phyloP scores from a whole-genome alignment of 73 alveolate species.

The Effrenium voratum region DNA sequence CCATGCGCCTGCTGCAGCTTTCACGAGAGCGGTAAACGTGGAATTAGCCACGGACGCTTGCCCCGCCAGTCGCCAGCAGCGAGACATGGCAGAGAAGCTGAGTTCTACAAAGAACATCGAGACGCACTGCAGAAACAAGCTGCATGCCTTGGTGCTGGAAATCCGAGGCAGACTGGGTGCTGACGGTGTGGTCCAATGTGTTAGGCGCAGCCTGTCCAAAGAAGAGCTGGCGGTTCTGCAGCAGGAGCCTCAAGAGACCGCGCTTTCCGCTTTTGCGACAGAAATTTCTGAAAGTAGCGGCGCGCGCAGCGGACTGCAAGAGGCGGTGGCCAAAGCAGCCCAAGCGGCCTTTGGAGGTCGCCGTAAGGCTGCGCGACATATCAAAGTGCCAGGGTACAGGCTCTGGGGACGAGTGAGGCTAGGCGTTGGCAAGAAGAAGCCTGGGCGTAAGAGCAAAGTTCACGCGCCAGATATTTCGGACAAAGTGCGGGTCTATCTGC shows the following conservation, averaged over 20 bases:
- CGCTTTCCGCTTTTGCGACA: not conserved
- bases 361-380: not conserved
- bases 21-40: too few relatives aligned
- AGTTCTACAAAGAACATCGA: not conserved
- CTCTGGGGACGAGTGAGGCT: not conserved
- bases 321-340: not conserved
- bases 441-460: not conserved
- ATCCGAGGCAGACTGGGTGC: not conserved
- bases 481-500: not conserved
- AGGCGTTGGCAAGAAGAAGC: not conserved
- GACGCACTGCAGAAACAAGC: not conserved
- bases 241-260: too few relatives aligned
- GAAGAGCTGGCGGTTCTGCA: not conserved
- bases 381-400: not conserved
- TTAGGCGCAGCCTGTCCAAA: not conserved
- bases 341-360: not conserved
- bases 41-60: too few relatives aligned
- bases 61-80: too few relatives aligned
- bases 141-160: not conserved
- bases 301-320: not conserved
- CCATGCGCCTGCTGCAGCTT: too few relatives aligned
- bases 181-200: not conserved
- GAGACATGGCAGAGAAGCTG: too few relatives aligned
- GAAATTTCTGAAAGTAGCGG: not conserved
- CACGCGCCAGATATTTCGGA: not conserved